A percentile compares a stretch with the other conserved stretches of the same genome.
Evolutionary conservation across 768 basidiomycete species (phyloP).

Genomic region (Pleurotus platypus): DNA sequence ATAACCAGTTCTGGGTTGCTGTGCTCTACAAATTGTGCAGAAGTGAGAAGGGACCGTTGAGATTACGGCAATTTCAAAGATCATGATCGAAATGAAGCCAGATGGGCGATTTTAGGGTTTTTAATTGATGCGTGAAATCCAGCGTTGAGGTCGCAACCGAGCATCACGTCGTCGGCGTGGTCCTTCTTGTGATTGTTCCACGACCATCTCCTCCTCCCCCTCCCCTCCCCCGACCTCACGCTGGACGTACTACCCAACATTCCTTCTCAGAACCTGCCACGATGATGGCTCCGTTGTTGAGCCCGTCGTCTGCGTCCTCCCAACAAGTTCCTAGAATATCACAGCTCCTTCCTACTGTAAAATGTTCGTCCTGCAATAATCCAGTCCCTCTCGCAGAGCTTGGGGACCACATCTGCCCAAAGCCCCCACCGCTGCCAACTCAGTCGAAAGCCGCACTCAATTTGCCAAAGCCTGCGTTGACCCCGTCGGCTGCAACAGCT

Average conservation of each 20-base stretch:
- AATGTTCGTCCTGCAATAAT: constrained; percentile 74
- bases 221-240: constrained; percentile 13
- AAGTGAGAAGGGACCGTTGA: neutral
- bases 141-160: neutral
- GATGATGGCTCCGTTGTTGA: constrained; percentile 29
- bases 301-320: constrained; percentile 20
- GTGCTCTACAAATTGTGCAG: neutral
- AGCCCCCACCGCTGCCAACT: constrained; percentile 31
- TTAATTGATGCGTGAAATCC: neutral
- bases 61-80: neutral
- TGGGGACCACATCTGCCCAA: constrained; percentile 72
- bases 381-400: constrained; percentile 72
- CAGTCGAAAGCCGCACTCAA: constrained; percentile 10
- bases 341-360: constrained; percentile 76
- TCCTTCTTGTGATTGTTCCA: constrained; percentile 5
- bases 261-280: constrained; percentile 9
- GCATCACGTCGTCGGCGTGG: neutral
- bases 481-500: constrained; percentile 36
- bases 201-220: constrained; percentile 7
- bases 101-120: neutral
- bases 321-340: constrained; percentile 37
- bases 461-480: constrained; percentile 31
- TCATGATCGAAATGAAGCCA: constrained; percentile 4
- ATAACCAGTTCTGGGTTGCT: no score
- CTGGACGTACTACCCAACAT: constrained; percentile 25